Base-by-base conservation (phyloP, 2,329 filamentous ascomycete species). In the Colletotrichum somersetense region DNA sequence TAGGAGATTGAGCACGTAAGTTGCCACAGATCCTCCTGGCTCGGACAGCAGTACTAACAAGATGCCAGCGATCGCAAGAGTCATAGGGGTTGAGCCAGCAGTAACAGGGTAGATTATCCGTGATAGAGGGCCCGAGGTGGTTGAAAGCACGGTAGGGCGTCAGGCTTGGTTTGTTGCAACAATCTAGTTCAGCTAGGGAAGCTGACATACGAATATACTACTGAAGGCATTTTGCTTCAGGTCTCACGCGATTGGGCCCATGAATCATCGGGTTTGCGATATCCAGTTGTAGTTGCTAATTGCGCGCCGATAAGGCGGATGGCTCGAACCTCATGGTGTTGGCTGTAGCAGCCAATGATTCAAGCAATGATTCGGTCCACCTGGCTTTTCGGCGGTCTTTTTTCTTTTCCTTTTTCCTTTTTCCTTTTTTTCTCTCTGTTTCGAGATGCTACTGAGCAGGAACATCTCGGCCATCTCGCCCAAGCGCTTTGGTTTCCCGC, bases 1-100 rank as follows among this genome's bases (percentile, higher is more conserved):
- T 35, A 89, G 96, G 83, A 91, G 96, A 81, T 92, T 99, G 78
- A 98, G 95, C 92, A 97, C 97, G 96, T 98, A 85, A 93, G 93
- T 87, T 40, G n/a, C 30, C 30, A 8, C 38, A 74, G 81, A 76
- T 77, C n/a, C 44, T n/a, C 35, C 1, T 38, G 16, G 30, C 23
- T n/a, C 12, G 23, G 35, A 7, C 4, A n/a, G n/a, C 7, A 11
- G 38, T 20, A n/a, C 66, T 68, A 35, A 66, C 50, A 64, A 12
- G 30, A 11, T 38, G 8, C 18, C 18, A 82, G 80, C 73, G 80
- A 82, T 75, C 80, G 80, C 61, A 83, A 78, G 73, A 72, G 73
- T 62, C 75, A 74, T 48, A 67, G 58, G 66, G 66, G 61, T 50
- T 72, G 61, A 73, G 42, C 55, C 67, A 40, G 50, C 12, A 38